Conservation (phyloP, 495 filamentous ascomycete genomes). For the Lasiosphaeria hispida region DNA sequence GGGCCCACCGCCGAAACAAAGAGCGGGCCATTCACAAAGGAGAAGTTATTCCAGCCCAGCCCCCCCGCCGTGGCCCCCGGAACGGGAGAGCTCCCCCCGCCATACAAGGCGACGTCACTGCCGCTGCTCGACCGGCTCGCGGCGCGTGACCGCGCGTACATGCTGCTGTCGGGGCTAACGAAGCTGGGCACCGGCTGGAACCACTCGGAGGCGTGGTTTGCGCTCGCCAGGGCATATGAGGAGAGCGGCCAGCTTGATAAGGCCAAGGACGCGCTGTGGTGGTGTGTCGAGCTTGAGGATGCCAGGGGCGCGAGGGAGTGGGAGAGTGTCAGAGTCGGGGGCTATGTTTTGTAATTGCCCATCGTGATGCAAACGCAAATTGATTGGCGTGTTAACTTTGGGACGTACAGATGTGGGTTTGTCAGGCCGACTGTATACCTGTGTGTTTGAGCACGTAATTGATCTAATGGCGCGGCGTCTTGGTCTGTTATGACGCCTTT, state of each 20-base stretch:
- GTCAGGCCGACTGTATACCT: no score
- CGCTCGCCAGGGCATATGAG: conserved; percentile 81
- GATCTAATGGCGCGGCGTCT: no score
- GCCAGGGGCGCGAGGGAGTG: conserved; percentile 59
- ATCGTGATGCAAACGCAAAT: no score
- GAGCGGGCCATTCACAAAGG: conserved; percentile 2
- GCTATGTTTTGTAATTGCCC: conserved; percentile 52
- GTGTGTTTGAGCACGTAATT: no score
- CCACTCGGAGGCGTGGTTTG: conserved; percentile 89
- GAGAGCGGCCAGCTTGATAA: conserved; percentile 78
- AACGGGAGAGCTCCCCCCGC: conserved; percentile 35
- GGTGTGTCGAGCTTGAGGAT: conserved; percentile 74
- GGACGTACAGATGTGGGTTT: no score
- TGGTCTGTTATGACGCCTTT: no score
- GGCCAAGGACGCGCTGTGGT: conserved; percentile 74
- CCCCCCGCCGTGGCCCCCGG: no score
- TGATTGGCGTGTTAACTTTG: no score
- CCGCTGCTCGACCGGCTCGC: conserved; percentile 73
- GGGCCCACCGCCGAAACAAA: conserved; percentile 4
- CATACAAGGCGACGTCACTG: conserved; percentile 50
- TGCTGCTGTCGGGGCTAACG: conserved; percentile 74
- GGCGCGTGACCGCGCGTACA: conserved; percentile 81
- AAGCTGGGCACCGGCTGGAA: conserved; percentile 90
- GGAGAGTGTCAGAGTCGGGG: conserved; percentile 52
- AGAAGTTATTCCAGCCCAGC: no score